Evolutionary conservation across 345 rosid species (phyloP).

Genomic region (Euphorbia lathyris): DNA sequence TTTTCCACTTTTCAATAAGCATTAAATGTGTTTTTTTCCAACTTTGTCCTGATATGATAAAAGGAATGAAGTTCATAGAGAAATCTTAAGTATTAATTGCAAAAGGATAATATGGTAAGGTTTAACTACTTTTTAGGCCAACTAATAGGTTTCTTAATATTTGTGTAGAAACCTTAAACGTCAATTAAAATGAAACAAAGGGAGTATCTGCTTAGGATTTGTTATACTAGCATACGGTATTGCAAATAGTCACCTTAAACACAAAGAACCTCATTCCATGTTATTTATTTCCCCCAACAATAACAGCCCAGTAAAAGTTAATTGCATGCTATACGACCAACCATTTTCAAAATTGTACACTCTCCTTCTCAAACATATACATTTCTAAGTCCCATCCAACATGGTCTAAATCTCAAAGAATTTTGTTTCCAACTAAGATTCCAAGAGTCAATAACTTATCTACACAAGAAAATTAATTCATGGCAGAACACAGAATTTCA

Average conservation of each 20-base stretch:
- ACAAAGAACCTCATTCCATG: not conserved
- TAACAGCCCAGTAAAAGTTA: not conserved
- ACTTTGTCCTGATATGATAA: too few species aligned
- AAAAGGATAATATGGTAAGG: too few species aligned
- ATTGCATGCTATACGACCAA: not conserved
- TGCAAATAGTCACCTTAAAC: not conserved
- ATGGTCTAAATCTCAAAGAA: not conserved
- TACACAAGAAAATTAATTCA: not conserved
- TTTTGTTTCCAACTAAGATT: not conserved
- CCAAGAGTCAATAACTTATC: not conserved
- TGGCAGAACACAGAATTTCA: not conserved
- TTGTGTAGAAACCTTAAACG: too few species aligned
- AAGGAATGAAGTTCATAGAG: too few species aligned
- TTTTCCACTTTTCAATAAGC: too few species aligned
- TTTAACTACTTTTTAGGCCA: too few species aligned
- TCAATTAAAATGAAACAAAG: too few species aligned
- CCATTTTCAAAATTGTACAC: not conserved
- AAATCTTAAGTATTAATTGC: too few species aligned
- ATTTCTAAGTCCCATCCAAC: not conserved
- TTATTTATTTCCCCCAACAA: not conserved
- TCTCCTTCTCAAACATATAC: not conserved
- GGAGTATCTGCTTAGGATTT: not conserved
- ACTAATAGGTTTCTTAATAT: too few species aligned
- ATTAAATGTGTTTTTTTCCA: too few species aligned
- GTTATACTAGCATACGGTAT: not conserved